Base-by-base conservation (phyloP, 805 yeast species). In the Yamadazyma sp. region DNA sequence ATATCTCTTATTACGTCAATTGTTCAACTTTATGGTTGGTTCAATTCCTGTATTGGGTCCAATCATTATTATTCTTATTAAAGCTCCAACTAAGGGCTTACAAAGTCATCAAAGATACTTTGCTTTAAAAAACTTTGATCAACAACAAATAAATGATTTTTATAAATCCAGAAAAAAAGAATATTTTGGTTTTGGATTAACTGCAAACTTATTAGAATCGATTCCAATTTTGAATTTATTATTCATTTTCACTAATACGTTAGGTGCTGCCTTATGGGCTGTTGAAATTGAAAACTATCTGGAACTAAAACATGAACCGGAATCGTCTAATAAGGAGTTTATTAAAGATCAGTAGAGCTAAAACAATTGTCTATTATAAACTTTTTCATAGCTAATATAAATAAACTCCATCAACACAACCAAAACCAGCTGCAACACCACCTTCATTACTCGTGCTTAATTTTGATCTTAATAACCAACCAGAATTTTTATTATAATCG, bases 361-460 rank as follows among this genome's bases (percentile, higher is more conserved):
- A 19, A 18, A 4, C 25, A 17, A 25, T 27, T 19, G 16, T 4
- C 27, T 8, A 12, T 23, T n/a, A 14, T 7, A n/a, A 13, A 20
- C n/a, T n/a, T n/a, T n/a, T 22, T 9, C 23, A 11, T 9, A 22
- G n/a, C 28, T 30, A 40, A 36, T 72, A 69, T 27, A 86, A 62
- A 41, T 79, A 76, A 23, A 88, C 70, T 52, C 88, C 84, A 59
- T 93, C 98, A 26, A 93, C 86, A 59, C 97, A 88, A 5, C 98
- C 99, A 61, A 86, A 91, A 1, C 99, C 99, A 11, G 98, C 98
- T 15, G 98, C 98, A 22, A 93, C 97, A 25, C 99, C 99, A 24
- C 98, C 98, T 65, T 93, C 99, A 59, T 93, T 81, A 35, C 95
- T 83, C 3, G 82, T 66, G 45, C 86, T 82, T 38, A 88, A 78